Base-by-base conservation (phyloP, 768 basidiomycete species). In the Podaxis sp. region DNA sequence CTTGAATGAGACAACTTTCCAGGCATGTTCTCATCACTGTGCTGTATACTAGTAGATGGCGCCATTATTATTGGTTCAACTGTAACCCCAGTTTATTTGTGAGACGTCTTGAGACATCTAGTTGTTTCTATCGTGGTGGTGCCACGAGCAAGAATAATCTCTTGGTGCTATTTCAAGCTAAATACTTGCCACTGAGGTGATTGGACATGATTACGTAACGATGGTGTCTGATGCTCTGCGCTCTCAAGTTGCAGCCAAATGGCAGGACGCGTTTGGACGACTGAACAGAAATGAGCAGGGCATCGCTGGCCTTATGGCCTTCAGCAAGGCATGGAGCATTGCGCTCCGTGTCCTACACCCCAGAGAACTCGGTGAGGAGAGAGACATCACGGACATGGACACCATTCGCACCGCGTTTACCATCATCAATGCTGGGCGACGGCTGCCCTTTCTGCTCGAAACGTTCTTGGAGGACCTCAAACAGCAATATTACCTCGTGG, bases 381-480 rank as follows among this genome's bases (percentile, higher is more conserved):
- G n/a, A 16, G 54, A 16, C 32, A 62, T 62, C 53, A 47, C 57
- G 64, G 63, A 66, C 23, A 57, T 81, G 67, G 75, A 76, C 25
- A 70, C 72, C 38, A 77, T 88, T 4, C 77, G 79, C 48, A 74
- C 73, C 13, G 86, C 89, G 10, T 84, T 91, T 63, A 82, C 79
- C 38, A 64, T 81, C 5, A 74, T 92, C 36, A 83, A 81, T 61
- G 79, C 80, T 62, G 79, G 81, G 54, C 79, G 83, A 63, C 81
- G 84, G 71, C 71, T 91, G 16, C 82, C 86, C 9, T 79, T 82
- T 52, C 73, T 91, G 60, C 71, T 91, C 23, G 90, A 93, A 67
- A 81, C 79, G 10, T 91, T 89, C 67, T 79, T 91, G 27, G 91
- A 91, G 69, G 80, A 86, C 65, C 73, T 92, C 67, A 78, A 85